These are phyloP conservation scores for Cynara cardunculus DNA, from an alignment of 129 eudicot species.

Conservation along the genomic window DNA sequence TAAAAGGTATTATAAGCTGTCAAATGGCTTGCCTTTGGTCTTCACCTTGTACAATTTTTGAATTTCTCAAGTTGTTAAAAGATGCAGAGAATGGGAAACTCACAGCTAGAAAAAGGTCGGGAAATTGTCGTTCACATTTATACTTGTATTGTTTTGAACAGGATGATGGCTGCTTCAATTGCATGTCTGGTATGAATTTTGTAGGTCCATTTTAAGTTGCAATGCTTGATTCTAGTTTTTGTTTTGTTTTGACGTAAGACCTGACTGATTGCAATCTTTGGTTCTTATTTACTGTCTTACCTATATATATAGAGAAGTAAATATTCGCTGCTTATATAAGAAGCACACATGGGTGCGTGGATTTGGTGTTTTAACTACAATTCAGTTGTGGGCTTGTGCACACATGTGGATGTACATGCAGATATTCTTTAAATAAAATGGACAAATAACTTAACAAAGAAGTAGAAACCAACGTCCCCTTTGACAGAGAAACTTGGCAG, in stretches of 20 bases:
- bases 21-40: background rate
- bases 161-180: constrained; percentile 63
- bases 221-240: background rate
- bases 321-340: background rate
- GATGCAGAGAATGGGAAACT: constrained; percentile 52
- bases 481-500: background rate
- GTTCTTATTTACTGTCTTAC: background rate
- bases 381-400: background rate
- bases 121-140: constrained; percentile 51
- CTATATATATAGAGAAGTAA: background rate
- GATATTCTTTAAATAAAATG: background rate
- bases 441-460: background rate
- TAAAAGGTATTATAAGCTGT: constrained; percentile 44
- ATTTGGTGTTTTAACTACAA: background rate
- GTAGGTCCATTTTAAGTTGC: background rate
- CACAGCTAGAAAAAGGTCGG: constrained; percentile 41
- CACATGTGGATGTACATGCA: background rate
- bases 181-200: constrained; percentile 45
- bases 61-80: background rate
- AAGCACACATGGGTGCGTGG: background rate
- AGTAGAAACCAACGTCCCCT: no score
- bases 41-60: constrained; percentile 1
- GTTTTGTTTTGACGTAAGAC: background rate
- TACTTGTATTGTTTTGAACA: constrained; percentile 56
- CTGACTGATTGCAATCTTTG: background rate